Evolutionary conservation across 805 yeast species (phyloP), one percentile per base, ranked within the genome.

Genomic region (Cyberlindnera misumaiensis): DNA sequence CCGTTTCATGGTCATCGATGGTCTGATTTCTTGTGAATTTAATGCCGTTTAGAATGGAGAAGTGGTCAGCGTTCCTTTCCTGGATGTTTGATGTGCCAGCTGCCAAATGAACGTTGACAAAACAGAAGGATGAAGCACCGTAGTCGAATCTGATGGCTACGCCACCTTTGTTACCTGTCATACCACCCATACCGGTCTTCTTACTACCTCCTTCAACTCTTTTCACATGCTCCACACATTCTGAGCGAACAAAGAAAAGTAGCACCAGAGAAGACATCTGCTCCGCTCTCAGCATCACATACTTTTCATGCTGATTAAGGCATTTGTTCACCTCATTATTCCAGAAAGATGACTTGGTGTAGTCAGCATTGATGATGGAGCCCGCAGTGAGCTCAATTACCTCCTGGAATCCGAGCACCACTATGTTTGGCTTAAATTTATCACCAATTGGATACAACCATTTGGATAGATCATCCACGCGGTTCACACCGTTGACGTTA

Each of bases 91-190:
- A 70, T 16, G 77, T 72, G 2, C 99, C 99, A 0, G 98, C 97
- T 0, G 98, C 96, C 48, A 93, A 64, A 64, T 93, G 99, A 1
- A 94, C 84, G 37, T 93, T 90, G 20, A 93, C 73, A 54, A 88
- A 76, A 46, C 94, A 88, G 53, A 88, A 81, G 2, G 83, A 69
- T 0, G 96, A 82, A 25, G 78, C 73, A 1, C 93, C 93, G 59
- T 73, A 86, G 36, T 82, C 76, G 61, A 90, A 84, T 44, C 96
- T 72, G 12, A 93, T 86, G 0, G 95, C 96, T 43, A 89, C 94
- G 4, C 94, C 96, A 32, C 98, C 98, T 59, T 90, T 90, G 58
- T 93, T 90, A 13, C 97, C 98, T 0, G 97, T 77, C 65, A 93
- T 90, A 32, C 98, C 98, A 28, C 97, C 96, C 39, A 93, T 66